Evolutionary conservation across 2,329 filamentous ascomycete genomes (phyloP), one percentile per base, ranked within the genome.

Genomic region (Epichloe sibirici): DNA sequence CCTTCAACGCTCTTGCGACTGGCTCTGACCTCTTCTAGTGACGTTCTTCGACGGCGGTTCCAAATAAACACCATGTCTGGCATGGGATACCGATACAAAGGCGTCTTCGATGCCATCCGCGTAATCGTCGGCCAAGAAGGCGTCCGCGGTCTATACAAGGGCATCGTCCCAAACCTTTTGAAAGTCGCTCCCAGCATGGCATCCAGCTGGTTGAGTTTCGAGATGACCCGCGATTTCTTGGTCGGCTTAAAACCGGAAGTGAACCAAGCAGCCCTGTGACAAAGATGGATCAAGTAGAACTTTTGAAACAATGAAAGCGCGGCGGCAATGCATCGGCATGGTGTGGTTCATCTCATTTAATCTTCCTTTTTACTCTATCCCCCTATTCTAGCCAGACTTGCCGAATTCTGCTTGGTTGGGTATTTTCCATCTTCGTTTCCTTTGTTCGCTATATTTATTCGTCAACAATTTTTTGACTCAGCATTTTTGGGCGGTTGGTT

Each of bases 41-140:
- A 95, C 65, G 91, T 98, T 2, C 76, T 98, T 51, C 87, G 93
- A 35, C 83, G 93, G 55, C 82, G 93, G 49, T 98, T 98, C 68
- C 93, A 98, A 66, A 93, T 98, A 72, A 98, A 98, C 71, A 96
- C 93, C 51, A 98, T 98, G 93, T 89, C 87, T 47, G 93, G 93
- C 49, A 91, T 98, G 83, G 93, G 93, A 49, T 97, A 96, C 70
- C 82, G 91, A 66, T 98, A 98, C 73, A 90, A 87, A 63, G 86
- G 84, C 6, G 85, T 98, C 44, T 76, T 81, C 56, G 89, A 95
- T 65, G 93, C 93, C 3, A 74, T 98, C 57, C 79, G 74, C 49
- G 81, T 87, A 49, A 98, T 98, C 61, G 68, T 95, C 51, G 71
- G 78, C 46, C 83, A 95, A 61, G 93, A 98, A 71, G 93, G 93